Evolutionary conservation across 306 rosid species (phyloP).

Genomic region (Medicago ruthenica): DNA sequence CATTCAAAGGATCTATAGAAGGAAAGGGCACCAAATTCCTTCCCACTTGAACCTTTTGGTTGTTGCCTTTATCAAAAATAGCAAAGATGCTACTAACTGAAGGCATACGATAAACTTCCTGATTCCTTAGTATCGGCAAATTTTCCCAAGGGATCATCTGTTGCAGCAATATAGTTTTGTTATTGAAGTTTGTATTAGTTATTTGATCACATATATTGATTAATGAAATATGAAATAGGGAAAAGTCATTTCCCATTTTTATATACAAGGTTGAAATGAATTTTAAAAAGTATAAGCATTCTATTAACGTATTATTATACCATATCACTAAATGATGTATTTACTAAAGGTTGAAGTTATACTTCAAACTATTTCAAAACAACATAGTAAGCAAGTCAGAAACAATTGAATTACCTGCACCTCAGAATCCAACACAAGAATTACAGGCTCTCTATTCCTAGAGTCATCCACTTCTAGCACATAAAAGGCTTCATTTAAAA

Average conservation of each 20-base stretch:
- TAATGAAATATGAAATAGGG: too few species aligned
- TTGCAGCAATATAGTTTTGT: constrained; percentile 37
- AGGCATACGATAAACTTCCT: constrained; percentile 98
- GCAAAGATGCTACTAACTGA: constrained; percentile 79
- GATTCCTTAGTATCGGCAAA: constrained; percentile 78
- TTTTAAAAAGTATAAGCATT: too few species aligned
- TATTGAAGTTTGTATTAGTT: background rate
- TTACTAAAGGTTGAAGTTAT: background rate
- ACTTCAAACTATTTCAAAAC: constrained; percentile 21
- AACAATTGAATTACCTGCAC: constrained; percentile 69
- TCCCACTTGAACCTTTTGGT: constrained; percentile 54
- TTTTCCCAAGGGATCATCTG: constrained; percentile 99
- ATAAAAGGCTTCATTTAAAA: constrained; percentile 62
- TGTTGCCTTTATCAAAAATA: constrained; percentile 58
- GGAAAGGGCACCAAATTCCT: constrained; percentile 59
- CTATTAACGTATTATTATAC: too few species aligned
- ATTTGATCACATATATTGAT: background rate
- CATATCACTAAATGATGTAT: too few species aligned
- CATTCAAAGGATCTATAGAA: constrained; percentile 83
- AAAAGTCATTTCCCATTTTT: too few species aligned
- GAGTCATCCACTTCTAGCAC: constrained; percentile 58
- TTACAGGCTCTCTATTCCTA: constrained; percentile 65
- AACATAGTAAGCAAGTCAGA: constrained; percentile 17
- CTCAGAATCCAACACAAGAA: constrained; percentile 83
- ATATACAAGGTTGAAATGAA: too few species aligned